Evolutionary conservation across 2,329 filamentous ascomycete genomes (phyloP), one percentile per base, ranked within the genome.

Genomic region (Venturia asperata): DNA sequence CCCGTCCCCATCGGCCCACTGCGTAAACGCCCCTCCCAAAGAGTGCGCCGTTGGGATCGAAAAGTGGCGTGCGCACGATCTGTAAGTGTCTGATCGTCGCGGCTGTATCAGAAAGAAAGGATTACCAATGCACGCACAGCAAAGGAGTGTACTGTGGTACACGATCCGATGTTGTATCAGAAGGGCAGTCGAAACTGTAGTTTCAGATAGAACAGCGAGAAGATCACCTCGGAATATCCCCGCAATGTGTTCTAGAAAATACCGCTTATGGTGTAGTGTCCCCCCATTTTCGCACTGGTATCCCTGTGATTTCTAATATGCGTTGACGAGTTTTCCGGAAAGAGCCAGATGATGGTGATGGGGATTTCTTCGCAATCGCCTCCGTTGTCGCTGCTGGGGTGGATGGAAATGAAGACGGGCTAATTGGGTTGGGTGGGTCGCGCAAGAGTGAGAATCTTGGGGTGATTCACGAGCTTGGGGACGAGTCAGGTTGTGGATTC

Each of bases 71-170:
- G 17, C 24, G 60, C 60, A 45, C 60, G 27, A 41, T 34, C 30
- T 13, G 30, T 13, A 41, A 15, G 17, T n/a, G 43, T 52, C n/a
- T 39, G 62, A 63, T 63, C 24, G 19, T 52, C 62, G 43, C 62
- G 62, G 34, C n/a, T 63, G 62, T 63, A 52, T 63, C 62, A 63
- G 62, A 63, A 52, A 63, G 62, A 37, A 42, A 63, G 37, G 24
- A 3, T 3, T 34, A 34, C 30, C 30, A 34, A 34, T 34, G 61
- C 13, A 42, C 10, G 39, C 2, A 11, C 45, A 15, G 2, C 17
- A 7, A 7, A 4, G n/a, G 6, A 21, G 6, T 30, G 17, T 27
- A n/a, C n/a, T n/a, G n/a, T n/a, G n/a, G n/a, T n/a, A 10, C 61
- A 49, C 34, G 61, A 37, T 42, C 43, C 39, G 15, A 30, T 34